These are phyloP conservation scores for Alternaria viburni DNA, from an alignment of 2,329 filamentous ascomycete genomes.

Conservation along the genomic window DNA sequence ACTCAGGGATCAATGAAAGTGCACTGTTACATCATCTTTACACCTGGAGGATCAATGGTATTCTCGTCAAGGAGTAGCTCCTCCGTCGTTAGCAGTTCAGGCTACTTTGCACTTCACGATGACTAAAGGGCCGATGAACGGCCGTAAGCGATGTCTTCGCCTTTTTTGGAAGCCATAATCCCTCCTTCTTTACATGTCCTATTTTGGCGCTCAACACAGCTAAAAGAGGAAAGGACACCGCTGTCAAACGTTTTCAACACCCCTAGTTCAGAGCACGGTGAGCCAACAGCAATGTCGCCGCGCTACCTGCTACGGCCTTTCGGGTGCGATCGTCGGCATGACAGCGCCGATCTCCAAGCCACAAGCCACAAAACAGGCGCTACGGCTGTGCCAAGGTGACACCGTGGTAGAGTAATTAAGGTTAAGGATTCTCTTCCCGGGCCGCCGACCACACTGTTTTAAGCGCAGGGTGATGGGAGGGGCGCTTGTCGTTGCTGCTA, in stretches of 20 bases:
- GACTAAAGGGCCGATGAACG: neutral
- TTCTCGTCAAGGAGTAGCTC: neutral
- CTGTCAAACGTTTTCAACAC: neutral
- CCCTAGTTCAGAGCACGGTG: neutral
- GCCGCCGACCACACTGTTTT: slow-evolving; percentile 22
- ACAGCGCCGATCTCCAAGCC: slow-evolving; percentile 18
- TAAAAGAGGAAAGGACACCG: neutral
- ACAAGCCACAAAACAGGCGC: slow-evolving; percentile 6
- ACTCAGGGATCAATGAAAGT: neutral
- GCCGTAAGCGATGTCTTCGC: neutral
- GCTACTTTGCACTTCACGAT: neutral
- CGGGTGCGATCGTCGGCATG: slow-evolving; percentile 20
- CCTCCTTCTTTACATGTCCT: slow-evolving; percentile 9
- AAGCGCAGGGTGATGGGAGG: slow-evolving; percentile 25
- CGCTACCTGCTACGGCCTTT: slow-evolving; percentile 12
- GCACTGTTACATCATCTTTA: neutral
- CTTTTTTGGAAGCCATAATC: slow-evolving; percentile 10
- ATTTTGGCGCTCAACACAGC: slow-evolving; percentile 10
- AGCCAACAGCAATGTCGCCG: slow-evolving; percentile 11
- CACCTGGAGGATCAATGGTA: neutral
- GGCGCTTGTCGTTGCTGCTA: slow-evolving; percentile 30
- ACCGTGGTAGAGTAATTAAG: slow-evolving; percentile 30
- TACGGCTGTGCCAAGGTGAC: slow-evolving; percentile 7
- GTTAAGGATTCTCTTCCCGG: slow-evolving; percentile 27
- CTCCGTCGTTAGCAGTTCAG: neutral